Base-by-base conservation (phyloP, 1,284 basidiomycete species). In the Neonothopanus nambi region DNA sequence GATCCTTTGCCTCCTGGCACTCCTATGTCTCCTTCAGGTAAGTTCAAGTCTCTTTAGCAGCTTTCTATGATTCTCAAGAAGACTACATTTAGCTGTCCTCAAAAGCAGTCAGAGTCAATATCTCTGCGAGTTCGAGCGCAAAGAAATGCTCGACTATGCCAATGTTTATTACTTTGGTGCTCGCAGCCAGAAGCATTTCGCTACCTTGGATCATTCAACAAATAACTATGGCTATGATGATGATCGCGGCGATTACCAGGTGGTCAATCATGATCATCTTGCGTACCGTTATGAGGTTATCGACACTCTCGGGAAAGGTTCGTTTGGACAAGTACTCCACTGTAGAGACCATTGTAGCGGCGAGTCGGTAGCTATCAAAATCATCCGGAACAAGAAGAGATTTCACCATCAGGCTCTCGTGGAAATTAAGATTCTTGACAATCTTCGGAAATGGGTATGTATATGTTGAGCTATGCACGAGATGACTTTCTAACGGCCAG, bases 391-490 rank as follows among this genome's bases (percentile, higher is more conserved):
- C 78, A 99, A 98, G 81, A 98, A 98, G 73, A 82, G 97, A 41
- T 99, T 99, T 80, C 96, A 99, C 69, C 93, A 98, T 64, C 97
- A 99, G 71, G 97, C 97, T 3, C 73, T 99, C 33, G 96, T 99
- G 18, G 97, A 99, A 75, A 97, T 99, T 71, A 98, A 98, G 74
- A 98, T 99, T 57, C 76, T 99, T 56, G 93, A 98, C 66, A 98
- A 93, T 67, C 77, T 99, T 63, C 85, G 91, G 44, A 94, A 96
- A 87, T 98, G 96, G 95, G 93, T 93, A 63, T 54, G 86, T 74
- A 4, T 50, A 48, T 55, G 36, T 33, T 13, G 28, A 33, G 38
- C 18, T 23, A 36, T 45, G 13, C 12, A 17, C n/a, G 20, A 57
- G 21, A 20, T 39, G 24, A 21, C 57, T 59, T 56, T 59, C 53